Percentiles rank a stretch among this genome's conserved stretches.
phyloP scores from a whole-genome alignment of 2,329 filamentous ascomycete genomes.

The Scytalidium lignicola region DNA sequence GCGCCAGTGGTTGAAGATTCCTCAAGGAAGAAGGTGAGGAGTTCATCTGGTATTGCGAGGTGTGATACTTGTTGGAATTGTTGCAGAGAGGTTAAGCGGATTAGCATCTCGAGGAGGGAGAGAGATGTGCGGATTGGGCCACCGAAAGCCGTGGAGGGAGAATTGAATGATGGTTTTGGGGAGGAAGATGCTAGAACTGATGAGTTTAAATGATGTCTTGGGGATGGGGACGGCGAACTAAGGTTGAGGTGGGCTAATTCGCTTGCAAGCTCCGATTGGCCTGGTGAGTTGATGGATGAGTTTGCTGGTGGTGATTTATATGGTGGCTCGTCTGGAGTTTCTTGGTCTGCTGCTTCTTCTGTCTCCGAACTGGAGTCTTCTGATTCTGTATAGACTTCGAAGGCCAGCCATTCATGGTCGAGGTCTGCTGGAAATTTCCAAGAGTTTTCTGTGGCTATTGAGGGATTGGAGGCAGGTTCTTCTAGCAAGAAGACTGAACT shows the following conservation, averaged over 20 bases:
- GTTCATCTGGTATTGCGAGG: slow-evolving; percentile 65
- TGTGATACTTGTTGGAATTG: slow-evolving; percentile 72
- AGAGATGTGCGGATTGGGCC: slow-evolving; percentile 58
- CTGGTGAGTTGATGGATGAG: slow-evolving; percentile 11
- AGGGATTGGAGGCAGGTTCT: slow-evolving; percentile 3
- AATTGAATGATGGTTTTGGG: not conserved
- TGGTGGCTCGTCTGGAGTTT: slow-evolving; percentile 18
- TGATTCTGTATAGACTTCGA: slow-evolving; percentile 64
- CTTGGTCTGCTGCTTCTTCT: slow-evolving; percentile 29
- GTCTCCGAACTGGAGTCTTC: slow-evolving; percentile 44
- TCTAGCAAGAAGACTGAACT: slow-evolving; percentile 18
- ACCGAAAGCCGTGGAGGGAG: slow-evolving; percentile 25
- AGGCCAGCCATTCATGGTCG: slow-evolving; percentile 70
- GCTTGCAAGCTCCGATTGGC: slow-evolving; percentile 9
- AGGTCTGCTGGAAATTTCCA: slow-evolving; percentile 58
- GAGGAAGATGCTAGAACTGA: slow-evolving; percentile 1
- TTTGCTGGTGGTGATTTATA: slow-evolving; percentile 17
- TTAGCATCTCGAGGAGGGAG: slow-evolving; percentile 67
- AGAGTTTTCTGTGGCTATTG: slow-evolving; percentile 4
- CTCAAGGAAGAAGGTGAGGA: slow-evolving; percentile 69
- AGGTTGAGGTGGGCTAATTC: slow-evolving; percentile 20
- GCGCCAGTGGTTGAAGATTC: slow-evolving; percentile 63
- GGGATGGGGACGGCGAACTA: slow-evolving; percentile 12
- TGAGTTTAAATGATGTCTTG: slow-evolving; percentile 5
- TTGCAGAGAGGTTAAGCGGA: slow-evolving; percentile 66